A percentile compares a stretch with the other conserved stretches of the same genome.
These are phyloP conservation scores for Auricularia sp. DNA, from an alignment of 768 basidiomycete genomes.

Conservation along the genomic window DNA sequence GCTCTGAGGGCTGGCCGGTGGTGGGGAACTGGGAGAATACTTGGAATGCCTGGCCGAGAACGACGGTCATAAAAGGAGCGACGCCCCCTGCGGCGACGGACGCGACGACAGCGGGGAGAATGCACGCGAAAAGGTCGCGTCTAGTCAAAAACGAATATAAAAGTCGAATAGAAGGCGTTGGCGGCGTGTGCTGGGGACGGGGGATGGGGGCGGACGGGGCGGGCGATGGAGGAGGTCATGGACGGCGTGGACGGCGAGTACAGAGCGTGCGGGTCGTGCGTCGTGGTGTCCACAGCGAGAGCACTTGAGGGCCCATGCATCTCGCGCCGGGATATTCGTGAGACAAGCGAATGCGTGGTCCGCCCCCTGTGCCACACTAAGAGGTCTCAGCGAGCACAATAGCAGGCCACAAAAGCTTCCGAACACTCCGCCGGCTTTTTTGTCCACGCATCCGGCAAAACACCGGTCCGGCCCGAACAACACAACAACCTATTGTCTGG, in stretches of 20 bases:
- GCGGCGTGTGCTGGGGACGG: conserved; percentile 8
- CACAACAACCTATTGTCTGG: background rate
- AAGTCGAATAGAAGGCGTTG: conserved; percentile 46
- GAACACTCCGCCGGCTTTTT: background rate
- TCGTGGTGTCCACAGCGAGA: background rate
- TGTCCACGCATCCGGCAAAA: background rate
- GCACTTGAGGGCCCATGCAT: background rate
- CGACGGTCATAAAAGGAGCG: conserved; percentile 78
- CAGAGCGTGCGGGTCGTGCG: background rate
- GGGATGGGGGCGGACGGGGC: background rate
- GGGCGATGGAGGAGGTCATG: background rate
- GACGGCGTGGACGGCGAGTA: background rate
- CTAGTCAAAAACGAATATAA: conserved; percentile 58
- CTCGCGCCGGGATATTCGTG: background rate
- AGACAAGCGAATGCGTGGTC: background rate
- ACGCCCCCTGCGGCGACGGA: conserved; percentile 59
- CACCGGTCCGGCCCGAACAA: background rate
- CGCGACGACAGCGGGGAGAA: conserved; percentile 53
- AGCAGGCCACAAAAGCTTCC: background rate
- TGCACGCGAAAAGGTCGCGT: conserved; percentile 43
- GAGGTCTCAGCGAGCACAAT: background rate
- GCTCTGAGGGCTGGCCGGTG: conserved; percentile 11
- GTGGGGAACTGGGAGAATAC: conserved; percentile 53
- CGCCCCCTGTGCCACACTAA: background rate
- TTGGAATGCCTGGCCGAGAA: conserved; percentile 70